Base-by-base conservation (phyloP, 208 protist species). In the Leptomonas seymouri region DNA sequence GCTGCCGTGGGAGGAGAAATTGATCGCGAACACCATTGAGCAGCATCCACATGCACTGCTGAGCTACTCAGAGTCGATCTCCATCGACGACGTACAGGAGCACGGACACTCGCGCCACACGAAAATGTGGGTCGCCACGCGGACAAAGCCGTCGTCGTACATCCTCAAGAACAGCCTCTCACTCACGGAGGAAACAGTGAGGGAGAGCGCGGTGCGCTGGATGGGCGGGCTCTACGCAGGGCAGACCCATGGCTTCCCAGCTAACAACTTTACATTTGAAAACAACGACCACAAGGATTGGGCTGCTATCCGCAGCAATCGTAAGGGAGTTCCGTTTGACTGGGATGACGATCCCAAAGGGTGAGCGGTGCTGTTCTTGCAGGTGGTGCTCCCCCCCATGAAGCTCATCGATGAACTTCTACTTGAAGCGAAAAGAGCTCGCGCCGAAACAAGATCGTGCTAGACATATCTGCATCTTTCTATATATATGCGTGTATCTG, bases 191-290 rank as follows among this genome's bases (percentile, higher is more conserved):
- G 91, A 93, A 34, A 74, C 77, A 59, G 71, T 97, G 27, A 59
- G 57, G 31, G 86, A 92, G 67, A 94, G 89, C 59, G 84, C 87
- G 0, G 28, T 90, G 44, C 82, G 86, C 3, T 94, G 91, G 89
- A 80, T 97, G 74, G 81, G 66, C 41, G 89, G 89, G 14, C 82
- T 91, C 57, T 90, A 86, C 60, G 91, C 86, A 0, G 86, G 87
- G 8, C 89, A 94, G 51, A 94, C 91, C 9, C 67, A 88, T 39
- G 91, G 91, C 25, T 97, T 97, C 57, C 91, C 91, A 6, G 91
- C 91, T 16, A 71, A 94, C 58, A 94, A 97, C 54, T 91, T 94
- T 57, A 93, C 91, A 0, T 94, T 97, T 71, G 81, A 90, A 53
- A 73, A 80, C 53, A 66, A 78, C 44, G 85, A 92, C 42, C 39